Evolutionary conservation across 1,284 basidiomycete species (phyloP).

Genomic region (Puccinia hordei): DNA sequence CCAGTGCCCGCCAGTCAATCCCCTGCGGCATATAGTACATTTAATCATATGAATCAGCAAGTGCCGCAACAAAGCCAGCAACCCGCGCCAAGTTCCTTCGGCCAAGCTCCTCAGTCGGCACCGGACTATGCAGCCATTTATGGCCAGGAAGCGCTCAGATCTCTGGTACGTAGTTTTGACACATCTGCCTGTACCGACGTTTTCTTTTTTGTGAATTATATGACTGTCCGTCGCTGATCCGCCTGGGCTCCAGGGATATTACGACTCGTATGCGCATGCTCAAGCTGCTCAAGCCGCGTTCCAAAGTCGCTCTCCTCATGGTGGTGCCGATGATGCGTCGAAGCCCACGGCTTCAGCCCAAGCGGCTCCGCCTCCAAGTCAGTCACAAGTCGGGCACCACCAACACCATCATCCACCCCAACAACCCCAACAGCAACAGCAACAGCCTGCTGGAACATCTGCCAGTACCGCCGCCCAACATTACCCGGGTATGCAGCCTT

Average conservation of each 20-base stretch:
- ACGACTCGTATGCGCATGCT: constrained; percentile 49
- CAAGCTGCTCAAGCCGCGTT: constrained; percentile 49
- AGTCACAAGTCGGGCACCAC: constrained; percentile 37
- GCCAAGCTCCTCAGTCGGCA: constrained; percentile 42
- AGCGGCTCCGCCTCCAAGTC: constrained; percentile 27
- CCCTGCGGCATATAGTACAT: constrained; percentile 36
- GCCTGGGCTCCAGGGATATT: constrained; percentile 32
- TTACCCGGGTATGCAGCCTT: constrained; percentile 47
- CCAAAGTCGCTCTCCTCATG: constrained; percentile 48
- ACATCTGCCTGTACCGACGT: background rate
- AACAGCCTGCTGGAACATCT: constrained; percentile 35
- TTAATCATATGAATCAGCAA: constrained; percentile 48
- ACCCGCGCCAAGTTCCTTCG: constrained; percentile 33
- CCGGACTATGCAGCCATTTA: constrained; percentile 49
- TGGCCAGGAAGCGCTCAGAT: constrained; percentile 45
- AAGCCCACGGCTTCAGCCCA: constrained; percentile 36
- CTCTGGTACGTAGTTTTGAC: constrained; percentile 28
- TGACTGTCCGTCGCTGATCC: background rate
- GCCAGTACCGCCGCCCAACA: constrained; percentile 44
- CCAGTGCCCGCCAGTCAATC: constrained; percentile 40
- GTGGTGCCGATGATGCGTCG: constrained; percentile 30
- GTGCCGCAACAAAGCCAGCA: constrained; percentile 47
- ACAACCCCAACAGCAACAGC: constrained; percentile 29
- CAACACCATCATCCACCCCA: constrained; percentile 30
- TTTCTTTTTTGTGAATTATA: constrained; percentile 1